Conservation (phyloP, 2,329 filamentous ascomycete genomes). For the Apiospora aurea region DNA sequence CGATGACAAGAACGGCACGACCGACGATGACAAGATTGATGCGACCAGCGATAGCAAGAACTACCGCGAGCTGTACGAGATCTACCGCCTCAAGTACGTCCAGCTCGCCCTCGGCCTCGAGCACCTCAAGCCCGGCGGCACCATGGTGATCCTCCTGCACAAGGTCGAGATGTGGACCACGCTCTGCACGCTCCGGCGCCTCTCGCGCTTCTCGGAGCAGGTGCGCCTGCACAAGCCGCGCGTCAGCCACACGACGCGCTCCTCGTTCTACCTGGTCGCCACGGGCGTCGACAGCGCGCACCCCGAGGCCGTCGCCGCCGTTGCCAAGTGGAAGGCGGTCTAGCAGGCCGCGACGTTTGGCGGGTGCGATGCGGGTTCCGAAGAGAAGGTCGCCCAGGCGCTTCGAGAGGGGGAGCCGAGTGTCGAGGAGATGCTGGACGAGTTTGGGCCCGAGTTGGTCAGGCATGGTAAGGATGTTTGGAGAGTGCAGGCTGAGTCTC, state of each 20-base stretch:
- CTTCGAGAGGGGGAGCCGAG: not conserved
- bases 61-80: conserved; percentile 34
- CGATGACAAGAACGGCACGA: not conserved
- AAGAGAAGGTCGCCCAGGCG: not conserved
- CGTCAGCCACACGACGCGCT: conserved; percentile 47
- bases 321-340: conserved; percentile 48
- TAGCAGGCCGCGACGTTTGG: conserved; percentile 51
- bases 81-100: conserved; percentile 30
- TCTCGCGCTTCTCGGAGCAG: conserved; percentile 52
- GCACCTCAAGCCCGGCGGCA: conserved; percentile 54
- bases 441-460: not conserved
- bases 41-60: not conserved
- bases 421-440: not conserved
- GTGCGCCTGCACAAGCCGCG: conserved; percentile 54
- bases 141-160: conserved; percentile 59
- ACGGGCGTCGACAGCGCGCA: conserved; percentile 45
- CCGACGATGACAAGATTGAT: conserved; percentile 26
- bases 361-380: conserved; percentile 35
- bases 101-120: conserved; percentile 45
- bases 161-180: conserved; percentile 51
- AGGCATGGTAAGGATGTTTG: not conserved
- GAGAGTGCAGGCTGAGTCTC: not conserved
- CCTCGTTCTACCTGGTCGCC: conserved; percentile 62
- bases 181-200: conserved; percentile 45
- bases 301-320: conserved; percentile 42